Evolutionary conservation across 2,329 filamentous ascomycete genomes (phyloP).

Genomic region (Aureobasidium sp.): DNA sequence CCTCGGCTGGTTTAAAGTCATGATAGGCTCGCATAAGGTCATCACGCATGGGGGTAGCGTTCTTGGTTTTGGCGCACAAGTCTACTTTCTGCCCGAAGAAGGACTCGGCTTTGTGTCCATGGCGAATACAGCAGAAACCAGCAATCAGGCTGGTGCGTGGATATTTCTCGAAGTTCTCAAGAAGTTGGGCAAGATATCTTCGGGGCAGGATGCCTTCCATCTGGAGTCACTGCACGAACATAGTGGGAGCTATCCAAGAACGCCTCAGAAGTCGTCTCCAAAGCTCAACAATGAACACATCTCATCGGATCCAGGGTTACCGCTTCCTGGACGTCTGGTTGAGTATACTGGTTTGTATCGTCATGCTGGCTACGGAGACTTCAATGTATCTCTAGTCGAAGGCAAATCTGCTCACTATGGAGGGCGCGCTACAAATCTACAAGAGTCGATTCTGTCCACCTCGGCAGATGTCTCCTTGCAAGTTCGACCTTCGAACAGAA

Average conservation of each 20-base stretch:
- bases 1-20: neutral
- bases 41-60: neutral
- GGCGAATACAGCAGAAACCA: neutral
- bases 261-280: neutral
- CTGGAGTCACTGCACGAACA: neutral
- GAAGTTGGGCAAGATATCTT: neutral
- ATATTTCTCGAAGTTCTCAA: neutral
- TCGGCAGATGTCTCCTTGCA: neutral
- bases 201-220: neutral
- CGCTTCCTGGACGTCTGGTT: neutral
- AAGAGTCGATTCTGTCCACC: neutral
- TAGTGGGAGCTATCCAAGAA: neutral
- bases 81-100: neutral
- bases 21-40: neutral
- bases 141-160: neutral
- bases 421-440: neutral
- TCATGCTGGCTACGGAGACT: neutral
- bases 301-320: neutral
- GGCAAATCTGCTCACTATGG: too few species aligned
- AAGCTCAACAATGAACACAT: neutral
- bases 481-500: neutral
- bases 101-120: neutral
- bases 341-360: neutral
- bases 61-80: neutral
- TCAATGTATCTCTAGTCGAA: neutral